A percentile compares a stretch with the other conserved stretches of the same genome.
These are phyloP conservation scores for Aspergillus bertholletiae DNA, from an alignment of 495 filamentous ascomycete species.

Conservation along the genomic window DNA sequence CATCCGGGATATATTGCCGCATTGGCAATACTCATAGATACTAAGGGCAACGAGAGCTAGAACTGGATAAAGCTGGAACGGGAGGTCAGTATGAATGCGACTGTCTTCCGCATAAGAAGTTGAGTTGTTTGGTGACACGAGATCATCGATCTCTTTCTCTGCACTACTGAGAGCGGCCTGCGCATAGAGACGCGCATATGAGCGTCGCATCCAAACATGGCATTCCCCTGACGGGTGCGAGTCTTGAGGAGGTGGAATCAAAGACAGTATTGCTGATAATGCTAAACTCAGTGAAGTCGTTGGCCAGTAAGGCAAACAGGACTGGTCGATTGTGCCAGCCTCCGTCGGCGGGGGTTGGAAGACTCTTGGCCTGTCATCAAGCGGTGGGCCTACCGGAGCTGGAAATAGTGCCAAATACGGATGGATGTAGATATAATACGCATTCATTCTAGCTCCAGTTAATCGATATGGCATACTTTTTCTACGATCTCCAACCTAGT, in stretches of 20 bases:
- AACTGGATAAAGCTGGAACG: conserved; percentile 17
- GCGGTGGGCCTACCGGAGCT: conserved; percentile 24
- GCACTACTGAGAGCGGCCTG: conserved; percentile 39
- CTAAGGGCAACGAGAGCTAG: conserved; percentile 44
- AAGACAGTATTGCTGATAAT: conserved; percentile 41
- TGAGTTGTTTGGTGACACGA: not conserved
- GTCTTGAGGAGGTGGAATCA: conserved; percentile 42
- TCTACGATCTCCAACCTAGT: not conserved
- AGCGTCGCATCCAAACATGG: conserved; percentile 32
- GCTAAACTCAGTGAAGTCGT: conserved; percentile 39
- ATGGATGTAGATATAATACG: conserved; percentile 48
- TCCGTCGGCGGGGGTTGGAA: conserved; percentile 8
- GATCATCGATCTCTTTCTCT: conserved; percentile 40
- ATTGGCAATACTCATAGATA: conserved; percentile 49
- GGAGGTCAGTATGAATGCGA: not conserved
- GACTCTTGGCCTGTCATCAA: conserved; percentile 24
- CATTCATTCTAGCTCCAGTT: conserved; percentile 31
- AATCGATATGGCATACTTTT: not conserved
- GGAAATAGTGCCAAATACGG: conserved; percentile 46
- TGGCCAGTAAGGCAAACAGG: conserved; percentile 20
- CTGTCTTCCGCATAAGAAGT: conserved; percentile 22
- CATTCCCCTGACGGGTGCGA: conserved; percentile 23
- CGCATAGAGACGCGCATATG: conserved; percentile 45
- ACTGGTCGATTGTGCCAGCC: conserved; percentile 3
- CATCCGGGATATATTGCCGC: conserved; percentile 50